A percentile compares a stretch with the other conserved stretches of the same genome.
phyloP scores from a whole-genome alignment of 441 rosid genomes.

The Syzygium syzygioides region DNA sequence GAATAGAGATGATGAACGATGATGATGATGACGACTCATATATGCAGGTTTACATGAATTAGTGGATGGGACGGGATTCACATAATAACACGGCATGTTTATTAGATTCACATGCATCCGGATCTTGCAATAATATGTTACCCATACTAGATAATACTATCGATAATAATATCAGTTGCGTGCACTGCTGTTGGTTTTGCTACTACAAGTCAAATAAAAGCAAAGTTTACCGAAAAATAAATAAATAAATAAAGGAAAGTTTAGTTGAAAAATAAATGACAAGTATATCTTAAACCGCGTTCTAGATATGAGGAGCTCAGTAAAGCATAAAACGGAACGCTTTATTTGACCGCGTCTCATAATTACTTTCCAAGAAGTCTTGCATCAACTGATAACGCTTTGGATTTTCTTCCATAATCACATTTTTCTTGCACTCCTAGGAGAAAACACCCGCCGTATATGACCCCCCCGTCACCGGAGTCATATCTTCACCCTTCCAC shows the following conservation, averaged over 20 bases:
- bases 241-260: background rate
- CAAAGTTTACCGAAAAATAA: background rate
- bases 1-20: background rate
- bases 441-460: background rate
- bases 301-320: background rate
- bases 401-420: background rate
- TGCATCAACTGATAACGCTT: background rate
- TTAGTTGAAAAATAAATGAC: background rate
- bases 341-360: too few relatives aligned
- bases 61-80: background rate
- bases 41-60: too few relatives aligned
- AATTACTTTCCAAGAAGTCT: background rate
- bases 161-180: background rate
- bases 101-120: background rate
- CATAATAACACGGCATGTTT: background rate
- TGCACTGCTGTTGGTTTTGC: background rate
- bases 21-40: background rate
- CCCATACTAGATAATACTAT: background rate
- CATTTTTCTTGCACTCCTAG: background rate
- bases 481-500: background rate
- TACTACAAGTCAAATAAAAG: background rate
- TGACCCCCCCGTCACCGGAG: background rate
- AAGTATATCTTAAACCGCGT: background rate
- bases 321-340: too few relatives aligned
- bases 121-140: too few relatives aligned